A percentile compares a stretch with the other conserved stretches of the same genome.
Evolutionary conservation across 768 basidiomycete genomes (phyloP).

Genomic region (Coprinopsis cinerea): DNA sequence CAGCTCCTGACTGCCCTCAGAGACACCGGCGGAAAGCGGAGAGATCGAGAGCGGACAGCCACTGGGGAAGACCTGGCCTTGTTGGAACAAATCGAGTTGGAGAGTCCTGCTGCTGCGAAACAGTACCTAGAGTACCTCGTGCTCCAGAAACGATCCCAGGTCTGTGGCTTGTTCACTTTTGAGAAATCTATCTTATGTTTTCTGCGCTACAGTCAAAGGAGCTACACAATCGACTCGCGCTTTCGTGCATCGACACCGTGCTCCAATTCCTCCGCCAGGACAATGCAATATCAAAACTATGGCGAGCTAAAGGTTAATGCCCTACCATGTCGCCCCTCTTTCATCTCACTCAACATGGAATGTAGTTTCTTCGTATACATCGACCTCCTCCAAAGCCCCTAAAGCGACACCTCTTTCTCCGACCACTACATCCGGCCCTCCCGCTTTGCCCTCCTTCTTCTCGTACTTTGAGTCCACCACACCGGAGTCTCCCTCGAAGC

Average conservation of each 20-base stretch:
- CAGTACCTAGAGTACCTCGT: constrained; percentile 81
- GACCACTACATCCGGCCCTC: not conserved
- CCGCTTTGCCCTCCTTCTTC: constrained; percentile 57
- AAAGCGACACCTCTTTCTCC: constrained; percentile 2
- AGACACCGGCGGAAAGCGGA: constrained; percentile 41
- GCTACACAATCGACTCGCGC: constrained; percentile 64
- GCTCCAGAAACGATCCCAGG: constrained; percentile 57
- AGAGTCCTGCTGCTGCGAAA: constrained; percentile 54
- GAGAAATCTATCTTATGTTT: not conserved
- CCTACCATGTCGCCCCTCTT: constrained; percentile 3
- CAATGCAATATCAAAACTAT: constrained; percentile 51
- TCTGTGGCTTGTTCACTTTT: constrained; percentile 22
- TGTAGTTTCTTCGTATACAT: constrained; percentile 49
- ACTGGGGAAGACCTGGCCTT: constrained; percentile 53
- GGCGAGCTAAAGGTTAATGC: constrained; percentile 63
- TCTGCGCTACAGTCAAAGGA: constrained; percentile 41
- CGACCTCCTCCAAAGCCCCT: constrained; percentile 11
- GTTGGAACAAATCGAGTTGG: constrained; percentile 49
- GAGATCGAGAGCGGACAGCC: constrained; percentile 34
- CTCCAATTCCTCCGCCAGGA: constrained; percentile 44
- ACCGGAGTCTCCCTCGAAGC: constrained; percentile 71
- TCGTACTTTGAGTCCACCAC: constrained; percentile 80
- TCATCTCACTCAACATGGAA: not conserved
- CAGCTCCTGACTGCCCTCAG: constrained; percentile 50
- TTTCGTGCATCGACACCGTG: constrained; percentile 50